phyloP scores from a whole-genome alignment of 257 asterid species.

The Nicotiana paniculata region DNA sequence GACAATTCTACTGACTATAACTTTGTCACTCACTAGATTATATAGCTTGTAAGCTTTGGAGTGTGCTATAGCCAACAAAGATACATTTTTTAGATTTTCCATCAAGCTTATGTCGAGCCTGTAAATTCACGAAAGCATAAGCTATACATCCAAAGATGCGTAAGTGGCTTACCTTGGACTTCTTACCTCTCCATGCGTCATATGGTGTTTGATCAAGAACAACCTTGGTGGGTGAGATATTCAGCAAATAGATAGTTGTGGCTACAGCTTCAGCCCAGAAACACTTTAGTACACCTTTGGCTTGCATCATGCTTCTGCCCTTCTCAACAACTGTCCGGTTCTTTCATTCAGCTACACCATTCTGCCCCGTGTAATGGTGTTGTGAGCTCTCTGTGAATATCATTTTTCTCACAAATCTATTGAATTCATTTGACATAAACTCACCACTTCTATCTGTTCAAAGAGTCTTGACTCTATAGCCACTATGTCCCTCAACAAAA shows the following conservation, averaged over 20 bases:
- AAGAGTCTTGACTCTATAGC: no score
- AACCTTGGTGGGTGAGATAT: neutral
- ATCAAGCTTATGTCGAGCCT: neutral
- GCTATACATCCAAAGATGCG: neutral
- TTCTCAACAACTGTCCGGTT: no score
- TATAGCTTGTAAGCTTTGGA: conserved; percentile 7
- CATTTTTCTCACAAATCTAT: no score
- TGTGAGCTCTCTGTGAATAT: no score
- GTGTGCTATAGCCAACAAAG: neutral
- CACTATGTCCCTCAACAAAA: no score
- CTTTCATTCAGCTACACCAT: no score
- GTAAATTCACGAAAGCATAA: neutral
- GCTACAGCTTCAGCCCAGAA: neutral
- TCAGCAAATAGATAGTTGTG: neutral
- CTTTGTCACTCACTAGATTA: neutral
- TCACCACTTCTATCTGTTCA: no score
- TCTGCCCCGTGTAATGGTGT: no score
- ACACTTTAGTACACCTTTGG: neutral
- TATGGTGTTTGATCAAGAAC: neutral
- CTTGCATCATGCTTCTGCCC: no score
- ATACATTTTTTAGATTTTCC: neutral
- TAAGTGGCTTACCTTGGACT: neutral
- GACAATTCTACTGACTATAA: neutral
- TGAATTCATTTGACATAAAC: no score
- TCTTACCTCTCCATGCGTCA: neutral